Base-by-base conservation (phyloP, 2,329 filamentous ascomycete genomes). In the Dactylellina drechsleri region DNA sequence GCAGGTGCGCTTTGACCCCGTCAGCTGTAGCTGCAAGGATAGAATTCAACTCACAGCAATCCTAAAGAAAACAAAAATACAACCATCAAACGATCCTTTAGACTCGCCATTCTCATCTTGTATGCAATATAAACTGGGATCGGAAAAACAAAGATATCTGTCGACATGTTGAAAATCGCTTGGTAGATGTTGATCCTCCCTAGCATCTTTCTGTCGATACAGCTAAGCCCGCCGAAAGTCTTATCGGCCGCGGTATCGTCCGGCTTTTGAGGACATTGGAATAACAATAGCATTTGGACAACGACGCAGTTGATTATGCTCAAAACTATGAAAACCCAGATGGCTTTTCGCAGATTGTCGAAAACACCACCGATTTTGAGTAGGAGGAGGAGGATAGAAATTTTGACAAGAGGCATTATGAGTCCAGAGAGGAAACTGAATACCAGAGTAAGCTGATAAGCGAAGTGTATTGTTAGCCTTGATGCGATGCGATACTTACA, bases 371-470 rank as follows among this genome's bases (percentile, higher is more conserved):
- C 70, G 50, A 74, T 74, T 54, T 74, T 74, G 57, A 74, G 70
- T 10, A 74, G 62, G 41, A 74, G 70, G 18, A 74, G 70, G 28
- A 74, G 62, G 52, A 74, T 66, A 6, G 70, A 74, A 6, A 74
- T 74, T 64, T 74, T 74, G 45, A 74, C 70, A 12, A 74, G 56
- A n/a, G 70, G 70, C 70, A 74, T 74, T 20, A 74, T 74, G n/a
- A 74, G 62, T 5, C 70, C 70, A 18, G 70, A 74, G 8, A 74
- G 70, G 52, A 74, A 74, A 15, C 70, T 74, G 58, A 74, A 74
- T 47, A 59, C 70, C 1, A 74, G 45, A 4, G 70, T 74, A 20
- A 74, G 62, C 70, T 74, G 43, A 26, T 50, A 47, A 8, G 43
- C 13, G 13, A 8, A n/a, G 10, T 36, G 10, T 36, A 36, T 36